These are phyloP conservation scores for Fusarium tuaranense DNA, from an alignment of 2,329 filamentous ascomycete species.

Conservation along the genomic window DNA sequence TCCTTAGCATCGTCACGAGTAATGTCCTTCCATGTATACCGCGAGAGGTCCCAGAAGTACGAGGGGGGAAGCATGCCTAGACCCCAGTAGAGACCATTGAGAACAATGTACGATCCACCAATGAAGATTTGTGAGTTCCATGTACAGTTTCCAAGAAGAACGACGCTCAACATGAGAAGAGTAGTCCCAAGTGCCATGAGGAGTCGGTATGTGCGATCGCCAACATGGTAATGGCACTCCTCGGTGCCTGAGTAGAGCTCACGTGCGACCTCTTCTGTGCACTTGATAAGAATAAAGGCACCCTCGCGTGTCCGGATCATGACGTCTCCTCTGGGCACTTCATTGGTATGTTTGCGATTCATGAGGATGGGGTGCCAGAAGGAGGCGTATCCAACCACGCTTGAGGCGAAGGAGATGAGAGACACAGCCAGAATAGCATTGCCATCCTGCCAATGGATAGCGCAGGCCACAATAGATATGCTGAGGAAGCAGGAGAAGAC, in stretches of 20 bases:
- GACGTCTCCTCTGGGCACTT: slow-evolving; percentile 68
- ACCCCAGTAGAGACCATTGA: slow-evolving; percentile 71
- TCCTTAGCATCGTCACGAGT: slow-evolving; percentile 54
- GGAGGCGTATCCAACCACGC: slow-evolving; percentile 67
- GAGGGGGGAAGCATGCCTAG: slow-evolving; percentile 62
- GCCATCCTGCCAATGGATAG: slow-evolving; percentile 53
- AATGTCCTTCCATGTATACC: slow-evolving; percentile 58
- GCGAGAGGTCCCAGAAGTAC: slow-evolving; percentile 68
- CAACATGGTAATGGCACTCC: slow-evolving; percentile 67
- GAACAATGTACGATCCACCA: slow-evolving; percentile 66
- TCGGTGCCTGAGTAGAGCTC: slow-evolving; percentile 72
- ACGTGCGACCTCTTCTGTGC: slow-evolving; percentile 70
- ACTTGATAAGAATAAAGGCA: slow-evolving; percentile 68
- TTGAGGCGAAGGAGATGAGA: slow-evolving; percentile 64
- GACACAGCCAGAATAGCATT: slow-evolving; percentile 57
- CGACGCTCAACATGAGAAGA: slow-evolving; percentile 70
- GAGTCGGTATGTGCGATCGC: slow-evolving; percentile 58
- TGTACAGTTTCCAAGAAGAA: slow-evolving; percentile 71
- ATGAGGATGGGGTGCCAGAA: slow-evolving; percentile 68
- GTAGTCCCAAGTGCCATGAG: slow-evolving; percentile 70
- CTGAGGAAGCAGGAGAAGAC: slow-evolving; percentile 63
- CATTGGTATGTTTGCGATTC: slow-evolving; percentile 59
- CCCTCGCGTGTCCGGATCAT: slow-evolving; percentile 71
- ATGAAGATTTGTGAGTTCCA: slow-evolving; percentile 71
- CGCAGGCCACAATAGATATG: slow-evolving; percentile 58